Evolutionary conservation across 1,284 basidiomycete genomes (phyloP), one percentile per base, ranked within the genome.

Genomic region (Ceratobasidium sp.): DNA sequence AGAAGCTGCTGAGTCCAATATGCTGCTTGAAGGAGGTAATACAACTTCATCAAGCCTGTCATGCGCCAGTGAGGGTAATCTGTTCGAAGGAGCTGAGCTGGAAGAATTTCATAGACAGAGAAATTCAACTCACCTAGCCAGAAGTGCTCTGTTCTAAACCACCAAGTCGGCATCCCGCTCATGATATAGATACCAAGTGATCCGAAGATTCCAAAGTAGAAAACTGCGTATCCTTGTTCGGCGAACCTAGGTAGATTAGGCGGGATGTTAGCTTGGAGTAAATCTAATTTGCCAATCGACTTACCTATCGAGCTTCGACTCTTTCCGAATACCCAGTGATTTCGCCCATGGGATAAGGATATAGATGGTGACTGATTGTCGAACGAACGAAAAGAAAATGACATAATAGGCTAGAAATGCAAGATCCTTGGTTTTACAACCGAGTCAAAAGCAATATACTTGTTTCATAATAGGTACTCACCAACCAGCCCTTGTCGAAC

Each of bases 1-100:
- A 99, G 86, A 78, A 97, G 90, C 84, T 99, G 96, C 83, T 99
- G 97, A 71, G 92, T 90, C 97, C 97, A 99, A 84, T 98, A 98
- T 1, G 96, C 88, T 65, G 91, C 89, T 84, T 96, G 94, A 85
- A 94, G 90, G 77, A 99, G 90, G 84, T 99, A 99, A 87, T 98
- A 99, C 48, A 89, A 85, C 86, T 99, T 99, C 80, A 99, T 87
- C 80, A 92, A 89, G 1, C 91, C 90, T 52, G 90, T 91, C 94
- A 99, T 96, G 78, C 94, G 90, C 92, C 92, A 94, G 83, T 96
- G 92, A 40, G 96, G 96, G 83, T 97, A 97, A 75, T 90, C 94
- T 93, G 76, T 10, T 7, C 40, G 2, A 26, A n/a, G 9, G 42
- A n/a, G n/a, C n/a, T n/a, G n/a, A n/a, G n/a, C n/a, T n/a, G n/a